Conservation (phyloP, 164 flowering plant genomes). For the Santalum album region DNA sequence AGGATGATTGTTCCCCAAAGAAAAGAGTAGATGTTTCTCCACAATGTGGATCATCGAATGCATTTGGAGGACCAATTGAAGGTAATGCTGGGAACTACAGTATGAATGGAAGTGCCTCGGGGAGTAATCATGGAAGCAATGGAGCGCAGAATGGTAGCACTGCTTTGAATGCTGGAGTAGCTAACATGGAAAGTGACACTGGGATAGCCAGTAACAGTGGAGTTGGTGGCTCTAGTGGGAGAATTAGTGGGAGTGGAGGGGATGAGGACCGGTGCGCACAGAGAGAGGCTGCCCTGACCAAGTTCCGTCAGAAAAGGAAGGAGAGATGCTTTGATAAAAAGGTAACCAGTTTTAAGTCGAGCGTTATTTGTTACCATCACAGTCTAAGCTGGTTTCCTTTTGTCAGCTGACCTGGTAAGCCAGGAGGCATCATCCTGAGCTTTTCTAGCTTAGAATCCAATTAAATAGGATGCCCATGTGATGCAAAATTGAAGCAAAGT, state of each 20-base stretch:
- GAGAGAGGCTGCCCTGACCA: conserved; percentile 73
- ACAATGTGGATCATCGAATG: conserved; percentile 55
- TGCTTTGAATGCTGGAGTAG: conserved; percentile 26
- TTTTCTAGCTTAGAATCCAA: too few species aligned
- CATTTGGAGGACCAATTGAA: conserved; percentile 28
- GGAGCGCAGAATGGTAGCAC: conserved; percentile 50
- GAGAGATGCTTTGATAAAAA: conserved; percentile 76
- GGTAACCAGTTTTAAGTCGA: conserved; percentile 30
- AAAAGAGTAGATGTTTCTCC: conserved; percentile 28
- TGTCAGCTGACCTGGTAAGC: too few species aligned
- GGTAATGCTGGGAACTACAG: conserved; percentile 39
- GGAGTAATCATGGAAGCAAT: conserved; percentile 72
- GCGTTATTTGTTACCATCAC: not conserved
- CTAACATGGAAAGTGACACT: conserved; percentile 41
- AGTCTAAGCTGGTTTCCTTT: too few species aligned
- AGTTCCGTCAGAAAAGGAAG: conserved; percentile 75
- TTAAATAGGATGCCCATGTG: too few species aligned
- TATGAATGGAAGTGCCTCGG: conserved; percentile 60
- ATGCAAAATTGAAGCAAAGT: too few species aligned
- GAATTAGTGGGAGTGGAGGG: conserved; percentile 25
- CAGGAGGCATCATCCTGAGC: too few species aligned
- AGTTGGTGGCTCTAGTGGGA: conserved; percentile 31
- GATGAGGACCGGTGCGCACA: conserved; percentile 50
- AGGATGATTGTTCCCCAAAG: conserved; percentile 33
- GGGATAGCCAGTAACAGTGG: conserved; percentile 34